phyloP scores from a whole-genome alignment of 805 yeast genomes.

The Debaryomyces maramus region DNA sequence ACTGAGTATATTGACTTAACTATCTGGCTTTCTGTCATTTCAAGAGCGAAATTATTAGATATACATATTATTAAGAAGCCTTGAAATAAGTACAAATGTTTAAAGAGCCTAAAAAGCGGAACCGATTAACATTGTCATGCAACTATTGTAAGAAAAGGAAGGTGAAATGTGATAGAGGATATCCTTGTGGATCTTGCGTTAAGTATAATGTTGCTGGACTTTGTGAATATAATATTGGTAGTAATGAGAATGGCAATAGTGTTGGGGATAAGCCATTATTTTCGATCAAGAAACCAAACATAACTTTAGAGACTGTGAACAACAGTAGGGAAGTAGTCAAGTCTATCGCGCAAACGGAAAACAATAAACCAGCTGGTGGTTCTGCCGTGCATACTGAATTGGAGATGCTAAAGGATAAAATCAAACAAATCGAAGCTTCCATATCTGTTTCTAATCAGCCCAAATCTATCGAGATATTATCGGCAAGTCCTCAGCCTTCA shows the following conservation, averaged over 20 bases:
- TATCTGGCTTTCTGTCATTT: too few species aligned
- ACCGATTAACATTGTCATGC: constrained; percentile 33
- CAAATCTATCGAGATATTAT: not conserved
- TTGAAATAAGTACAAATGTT: too few species aligned
- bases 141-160: constrained; percentile 35
- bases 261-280: constrained; percentile 6
- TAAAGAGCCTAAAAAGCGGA: constrained; percentile 23
- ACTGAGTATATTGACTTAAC: too few species aligned
- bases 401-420: constrained; percentile 40
- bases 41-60: too few species aligned
- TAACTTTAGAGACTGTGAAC: not conserved
- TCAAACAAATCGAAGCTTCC: constrained; percentile 47
- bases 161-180: constrained; percentile 38
- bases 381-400: constrained; percentile 11
- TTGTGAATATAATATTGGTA: constrained; percentile 26
- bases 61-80: too few species aligned
- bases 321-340: not conserved
- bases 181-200: constrained; percentile 36
- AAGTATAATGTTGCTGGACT: constrained; percentile 21
- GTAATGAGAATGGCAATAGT: not conserved
- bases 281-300: constrained; percentile 1
- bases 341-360: not conserved
- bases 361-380: not conserved
- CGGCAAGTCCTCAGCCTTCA: not conserved
- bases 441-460: constrained; percentile 32